These are phyloP conservation scores for Linum usitatissimum DNA, from an alignment of 345 rosid genomes.

Conservation along the genomic window DNA sequence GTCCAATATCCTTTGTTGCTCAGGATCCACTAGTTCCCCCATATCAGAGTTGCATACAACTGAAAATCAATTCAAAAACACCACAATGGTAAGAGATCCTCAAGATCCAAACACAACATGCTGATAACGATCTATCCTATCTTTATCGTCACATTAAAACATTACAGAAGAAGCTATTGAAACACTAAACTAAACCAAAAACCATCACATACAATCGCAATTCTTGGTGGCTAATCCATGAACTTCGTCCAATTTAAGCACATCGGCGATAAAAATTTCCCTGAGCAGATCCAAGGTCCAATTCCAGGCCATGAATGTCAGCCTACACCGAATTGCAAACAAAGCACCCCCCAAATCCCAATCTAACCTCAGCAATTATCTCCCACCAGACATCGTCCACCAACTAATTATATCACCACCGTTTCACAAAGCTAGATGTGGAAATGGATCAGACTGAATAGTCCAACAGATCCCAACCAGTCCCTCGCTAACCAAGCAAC, in stretches of 20 bases:
- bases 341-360: background rate
- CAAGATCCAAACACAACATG: too few relatives aligned
- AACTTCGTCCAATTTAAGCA: background rate
- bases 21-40: constrained; percentile 38
- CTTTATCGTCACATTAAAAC: background rate
- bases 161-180: background rate
- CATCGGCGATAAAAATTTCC: background rate
- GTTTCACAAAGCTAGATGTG: background rate
- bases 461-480: background rate
- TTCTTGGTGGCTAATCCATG: constrained; percentile 1
- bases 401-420: background rate
- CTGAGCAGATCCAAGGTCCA: background rate
- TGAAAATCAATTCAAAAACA: background rate
- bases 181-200: background rate
- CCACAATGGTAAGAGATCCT: background rate
- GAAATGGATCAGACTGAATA: background rate
- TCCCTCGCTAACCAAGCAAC: background rate
- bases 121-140: background rate
- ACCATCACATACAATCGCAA: background rate
- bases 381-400: background rate
- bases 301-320: background rate
- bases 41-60: constrained; percentile 16
- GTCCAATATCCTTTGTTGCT: constrained; percentile 30
- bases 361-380: background rate
- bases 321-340: background rate